Evolutionary conservation across 2,329 filamentous ascomycete species (phyloP).

Genomic region (Penicillium sp.): DNA sequence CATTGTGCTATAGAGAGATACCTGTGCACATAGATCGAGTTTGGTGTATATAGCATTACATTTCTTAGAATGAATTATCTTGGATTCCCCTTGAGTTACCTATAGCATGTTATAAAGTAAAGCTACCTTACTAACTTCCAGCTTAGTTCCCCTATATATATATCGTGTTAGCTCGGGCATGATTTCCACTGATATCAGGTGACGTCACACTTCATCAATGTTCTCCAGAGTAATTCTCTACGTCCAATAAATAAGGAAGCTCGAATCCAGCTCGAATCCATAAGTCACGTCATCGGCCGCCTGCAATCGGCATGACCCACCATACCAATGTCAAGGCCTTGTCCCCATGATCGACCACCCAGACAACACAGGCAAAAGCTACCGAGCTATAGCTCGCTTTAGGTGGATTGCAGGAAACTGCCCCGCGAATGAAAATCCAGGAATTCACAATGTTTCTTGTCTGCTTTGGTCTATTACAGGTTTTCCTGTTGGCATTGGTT

Average conservation of each 20-base stretch:
- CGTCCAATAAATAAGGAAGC: neutral
- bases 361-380: neutral
- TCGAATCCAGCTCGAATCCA: neutral
- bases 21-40: conserved; percentile 4
- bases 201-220: neutral
- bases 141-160: neutral
- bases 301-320: neutral
- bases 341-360: neutral
- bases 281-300: neutral
- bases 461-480: neutral
- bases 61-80: neutral
- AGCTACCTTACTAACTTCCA: neutral
- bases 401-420: neutral
- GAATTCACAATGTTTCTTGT: conserved; percentile 6
- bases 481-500: conserved; percentile 1
- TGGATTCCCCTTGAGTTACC: neutral
- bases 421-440: conserved; percentile 3
- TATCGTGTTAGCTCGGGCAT: neutral
- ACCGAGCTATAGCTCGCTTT: neutral
- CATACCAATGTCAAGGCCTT: neutral
- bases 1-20: conserved; percentile 1
- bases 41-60: conserved; percentile 2
- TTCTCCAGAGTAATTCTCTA: neutral
- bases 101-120: neutral
- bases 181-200: conserved; percentile 2